phyloP scores from a whole-genome alignment of 148 eudicot genomes.

The Gaultheria prostrata region DNA sequence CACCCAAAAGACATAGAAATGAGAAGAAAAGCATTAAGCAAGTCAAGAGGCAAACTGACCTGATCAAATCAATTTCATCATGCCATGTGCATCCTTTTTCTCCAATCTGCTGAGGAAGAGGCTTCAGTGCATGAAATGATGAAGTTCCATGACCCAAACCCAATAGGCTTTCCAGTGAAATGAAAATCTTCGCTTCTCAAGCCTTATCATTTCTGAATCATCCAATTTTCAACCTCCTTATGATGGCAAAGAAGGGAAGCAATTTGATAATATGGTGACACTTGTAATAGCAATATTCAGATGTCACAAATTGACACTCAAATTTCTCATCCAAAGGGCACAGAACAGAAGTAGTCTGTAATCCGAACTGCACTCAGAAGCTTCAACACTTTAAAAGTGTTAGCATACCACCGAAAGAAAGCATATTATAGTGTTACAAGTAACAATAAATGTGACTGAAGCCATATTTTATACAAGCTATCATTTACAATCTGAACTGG shows the following conservation, averaged over 20 bases:
- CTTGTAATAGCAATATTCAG: background rate
- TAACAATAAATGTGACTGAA: background rate
- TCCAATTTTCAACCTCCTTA: background rate
- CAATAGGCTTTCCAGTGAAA: background rate
- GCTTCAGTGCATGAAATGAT: background rate
- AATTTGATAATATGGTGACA: background rate
- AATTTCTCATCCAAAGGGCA: background rate
- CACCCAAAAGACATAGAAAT: background rate
- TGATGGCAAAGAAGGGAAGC: background rate
- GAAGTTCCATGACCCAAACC: background rate
- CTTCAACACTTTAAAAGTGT: background rate
- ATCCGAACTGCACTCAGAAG: background rate
- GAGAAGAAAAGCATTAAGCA: background rate
- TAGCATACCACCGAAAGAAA: slow-evolving; percentile 7
- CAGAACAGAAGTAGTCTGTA: background rate
- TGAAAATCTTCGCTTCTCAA: background rate
- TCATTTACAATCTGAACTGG: slow-evolving; percentile 56
- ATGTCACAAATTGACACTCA: background rate
- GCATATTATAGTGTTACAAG: background rate
- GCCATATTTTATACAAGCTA: background rate
- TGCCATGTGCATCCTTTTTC: background rate
- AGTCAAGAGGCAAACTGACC: background rate
- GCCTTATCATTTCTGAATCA: background rate
- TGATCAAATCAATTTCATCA: background rate
- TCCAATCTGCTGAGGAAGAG: background rate